phyloP scores from a whole-genome alignment of 2,329 filamentous ascomycete species.

The Orbilia oligospora region DNA sequence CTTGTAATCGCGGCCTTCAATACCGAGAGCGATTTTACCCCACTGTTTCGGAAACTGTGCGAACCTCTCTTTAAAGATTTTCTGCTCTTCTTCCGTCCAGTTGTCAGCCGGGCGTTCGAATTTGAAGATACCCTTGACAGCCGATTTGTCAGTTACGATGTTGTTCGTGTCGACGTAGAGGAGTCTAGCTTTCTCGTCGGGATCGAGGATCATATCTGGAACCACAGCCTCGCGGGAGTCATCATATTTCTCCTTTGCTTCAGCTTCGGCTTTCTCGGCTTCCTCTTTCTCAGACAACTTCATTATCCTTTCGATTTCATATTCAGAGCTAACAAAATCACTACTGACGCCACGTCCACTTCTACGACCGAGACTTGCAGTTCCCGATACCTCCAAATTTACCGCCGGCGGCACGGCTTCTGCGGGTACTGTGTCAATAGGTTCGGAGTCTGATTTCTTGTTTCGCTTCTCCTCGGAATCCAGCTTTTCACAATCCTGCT shows the following conservation, averaged over 20 bases:
- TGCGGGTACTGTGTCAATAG: constrained; percentile 60
- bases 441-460: constrained; percentile 63
- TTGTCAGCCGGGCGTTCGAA: constrained; percentile 83
- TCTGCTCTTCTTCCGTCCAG: constrained; percentile 79
- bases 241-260: constrained; percentile 76
- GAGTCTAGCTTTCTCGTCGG: constrained; percentile 75
- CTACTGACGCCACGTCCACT: constrained; percentile 62
- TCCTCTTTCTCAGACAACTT: constrained; percentile 63
- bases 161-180: constrained; percentile 74
- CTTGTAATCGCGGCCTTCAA: constrained; percentile 78
- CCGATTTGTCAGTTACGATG: constrained; percentile 72
- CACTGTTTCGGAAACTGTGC: constrained; percentile 85
- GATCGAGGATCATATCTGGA: constrained; percentile 77
- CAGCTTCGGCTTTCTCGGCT: constrained; percentile 60
- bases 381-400: constrained; percentile 61
- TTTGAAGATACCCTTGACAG: constrained; percentile 61
- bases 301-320: constrained; percentile 64
- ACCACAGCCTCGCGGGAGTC: constrained; percentile 83
- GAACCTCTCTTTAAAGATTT: constrained; percentile 80
- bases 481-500: constrained; percentile 62
- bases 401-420: constrained; percentile 54
- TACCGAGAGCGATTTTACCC: constrained; percentile 79
- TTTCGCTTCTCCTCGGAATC: constrained; percentile 64
- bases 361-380: constrained; percentile 60
- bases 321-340: constrained; percentile 64